phyloP scores from a whole-genome alignment of 768 basidiomycete genomes.

The Russula sp. region DNA sequence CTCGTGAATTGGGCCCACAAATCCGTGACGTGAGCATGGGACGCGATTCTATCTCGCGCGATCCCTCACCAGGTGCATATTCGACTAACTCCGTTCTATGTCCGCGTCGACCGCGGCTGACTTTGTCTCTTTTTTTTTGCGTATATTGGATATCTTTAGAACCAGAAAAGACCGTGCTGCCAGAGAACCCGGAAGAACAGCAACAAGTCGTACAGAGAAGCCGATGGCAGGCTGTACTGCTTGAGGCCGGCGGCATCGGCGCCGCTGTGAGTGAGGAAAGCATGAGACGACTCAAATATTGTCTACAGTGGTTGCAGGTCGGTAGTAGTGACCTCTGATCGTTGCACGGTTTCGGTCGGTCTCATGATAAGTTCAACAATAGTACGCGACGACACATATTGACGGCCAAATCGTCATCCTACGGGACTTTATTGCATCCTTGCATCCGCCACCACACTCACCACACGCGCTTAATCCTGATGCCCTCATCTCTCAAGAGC shows the following conservation, averaged over 20 bases:
- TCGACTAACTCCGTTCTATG: background rate
- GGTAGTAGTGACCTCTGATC: constrained; percentile 28
- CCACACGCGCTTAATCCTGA: constrained; percentile 29
- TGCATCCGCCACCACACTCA: constrained; percentile 43
- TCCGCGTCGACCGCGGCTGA: background rate
- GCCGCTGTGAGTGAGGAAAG: constrained; percentile 89
- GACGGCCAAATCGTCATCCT: constrained; percentile 81
- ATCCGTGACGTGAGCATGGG: constrained; percentile 21
- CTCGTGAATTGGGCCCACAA: constrained; percentile 11
- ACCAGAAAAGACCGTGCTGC: background rate
- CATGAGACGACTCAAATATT: constrained; percentile 79
- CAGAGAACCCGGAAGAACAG: constrained; percentile 26
- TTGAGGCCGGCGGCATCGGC: constrained; percentile 82
- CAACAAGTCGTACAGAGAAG: constrained; percentile 64
- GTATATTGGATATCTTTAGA: background rate
- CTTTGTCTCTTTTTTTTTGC: background rate
- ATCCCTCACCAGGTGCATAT: constrained; percentile 1
- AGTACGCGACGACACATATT: constrained; percentile 86
- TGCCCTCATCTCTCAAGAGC: constrained; percentile 30
- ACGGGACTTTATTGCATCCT: constrained; percentile 71
- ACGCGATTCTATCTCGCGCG: constrained; percentile 6
- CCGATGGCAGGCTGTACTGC: constrained; percentile 76
- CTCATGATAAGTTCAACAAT: constrained; percentile 1
- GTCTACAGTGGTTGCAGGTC: constrained; percentile 83
- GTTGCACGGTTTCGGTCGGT: background rate